phyloP scores from a whole-genome alignment of 2,329 filamentous ascomycete species.

The Metarhizium rileyi region DNA sequence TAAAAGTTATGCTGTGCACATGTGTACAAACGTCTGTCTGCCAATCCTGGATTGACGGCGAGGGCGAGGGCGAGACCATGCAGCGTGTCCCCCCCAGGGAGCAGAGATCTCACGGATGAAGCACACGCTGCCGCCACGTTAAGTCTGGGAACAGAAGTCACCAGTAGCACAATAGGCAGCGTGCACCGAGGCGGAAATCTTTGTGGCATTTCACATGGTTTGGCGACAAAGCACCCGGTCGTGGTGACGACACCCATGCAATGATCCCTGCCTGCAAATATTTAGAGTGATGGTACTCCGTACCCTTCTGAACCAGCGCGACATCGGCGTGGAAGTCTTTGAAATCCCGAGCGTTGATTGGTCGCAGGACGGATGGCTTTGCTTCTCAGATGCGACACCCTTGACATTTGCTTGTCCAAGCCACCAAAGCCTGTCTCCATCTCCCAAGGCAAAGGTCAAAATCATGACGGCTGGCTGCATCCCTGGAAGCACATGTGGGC shows the following conservation, averaged over 20 bases:
- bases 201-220: background rate
- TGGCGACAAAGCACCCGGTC: too few species aligned
- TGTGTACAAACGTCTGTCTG: background rate
- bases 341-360: constrained; percentile 22
- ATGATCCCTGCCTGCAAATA: constrained; percentile 7
- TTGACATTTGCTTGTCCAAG: background rate
- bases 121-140: background rate
- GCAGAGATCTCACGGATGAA: background rate
- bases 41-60: background rate
- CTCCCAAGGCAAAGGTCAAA: constrained; percentile 1
- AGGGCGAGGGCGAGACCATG: background rate
- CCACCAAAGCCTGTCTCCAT: background rate
- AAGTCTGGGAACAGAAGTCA: background rate
- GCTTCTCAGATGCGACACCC: constrained; percentile 1
- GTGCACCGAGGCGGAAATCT: background rate
- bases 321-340: constrained; percentile 22
- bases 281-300: background rate
- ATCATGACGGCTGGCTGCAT: constrained; percentile 6
- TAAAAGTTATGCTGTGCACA: background rate
- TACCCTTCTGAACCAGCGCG: constrained; percentile 14
- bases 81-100: background rate
- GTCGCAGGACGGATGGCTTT: constrained; percentile 6
- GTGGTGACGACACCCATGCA: constrained; percentile 6
- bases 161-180: background rate
- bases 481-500: constrained; percentile 17